Base-by-base conservation (phyloP, 2,329 filamentous ascomycete genomes). In the Emergomyces africanus region DNA sequence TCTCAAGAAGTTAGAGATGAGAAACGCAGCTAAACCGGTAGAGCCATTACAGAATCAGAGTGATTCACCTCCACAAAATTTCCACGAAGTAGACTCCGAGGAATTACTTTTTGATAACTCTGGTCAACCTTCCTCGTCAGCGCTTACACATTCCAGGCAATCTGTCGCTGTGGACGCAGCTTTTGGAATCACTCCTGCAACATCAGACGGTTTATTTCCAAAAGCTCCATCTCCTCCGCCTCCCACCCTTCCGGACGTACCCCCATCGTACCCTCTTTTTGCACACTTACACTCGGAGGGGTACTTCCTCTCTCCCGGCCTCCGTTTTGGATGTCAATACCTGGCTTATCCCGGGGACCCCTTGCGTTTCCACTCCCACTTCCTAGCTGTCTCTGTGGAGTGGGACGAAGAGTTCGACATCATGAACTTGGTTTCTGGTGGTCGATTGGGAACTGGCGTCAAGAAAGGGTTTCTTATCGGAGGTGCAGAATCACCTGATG, bases 301-400 rank as follows among this genome's bases (percentile, higher is more conserved):
- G 55, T 96, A 92, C 74, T 97, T 87, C 75, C 84, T 94, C 68
- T 91, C 90, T 58, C 94, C 94, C 1, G 94, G 94, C 9, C 80
- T 99, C 57, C 88, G 94, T 30, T 99, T 99, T 68, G 94, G 94
- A 30, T 95, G 91, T 66, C 85, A 94, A 68, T 96, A 95, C 74
- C 90, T 90, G 65, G 89, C 95, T 5, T 99, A 99, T 67, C 94
- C 94, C 0, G 94, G 94, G 51, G 94, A 99, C 70, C 90, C 94
- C 0, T 78, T 99, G 57, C 86, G 94, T 12, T 99, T 95, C 71
- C 94, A 99, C 73, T 94, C 90, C 51, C 94, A 99, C 72, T 97
- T 96, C 71, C 81, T 96, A 66, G 89, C 87, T 8, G 87, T 86
- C n/a, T 84, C 88, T 37, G 83, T 88, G 66, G 84, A 79, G n/a